These are phyloP conservation scores for Cyclocybe aegerita DNA, from an alignment of 768 basidiomycete genomes.

Conservation along the genomic window DNA sequence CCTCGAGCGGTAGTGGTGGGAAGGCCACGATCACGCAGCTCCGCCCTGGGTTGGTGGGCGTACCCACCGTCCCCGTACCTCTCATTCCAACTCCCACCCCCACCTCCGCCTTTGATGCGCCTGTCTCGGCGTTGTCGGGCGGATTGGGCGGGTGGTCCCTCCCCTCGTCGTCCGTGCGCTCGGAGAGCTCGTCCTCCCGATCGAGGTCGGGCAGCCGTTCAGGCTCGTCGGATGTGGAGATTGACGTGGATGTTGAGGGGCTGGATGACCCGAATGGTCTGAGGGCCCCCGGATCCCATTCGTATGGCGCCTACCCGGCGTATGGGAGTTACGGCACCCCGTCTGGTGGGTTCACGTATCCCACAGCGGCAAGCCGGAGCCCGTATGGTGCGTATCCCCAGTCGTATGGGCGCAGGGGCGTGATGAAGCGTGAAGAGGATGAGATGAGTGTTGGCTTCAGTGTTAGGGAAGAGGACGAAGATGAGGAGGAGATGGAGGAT, in stretches of 20 bases:
- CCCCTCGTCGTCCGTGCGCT: conserved; percentile 51
- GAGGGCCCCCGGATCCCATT: background rate
- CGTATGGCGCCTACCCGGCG: background rate
- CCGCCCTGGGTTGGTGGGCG: conserved; percentile 53
- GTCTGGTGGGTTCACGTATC: conserved; percentile 3
- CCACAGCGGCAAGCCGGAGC: conserved; percentile 1
- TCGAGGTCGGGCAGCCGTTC: too few species aligned
- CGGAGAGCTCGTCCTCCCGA: background rate
- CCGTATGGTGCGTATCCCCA: conserved; percentile 2
- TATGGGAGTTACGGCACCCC: conserved; percentile 3
- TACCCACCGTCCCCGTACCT: conserved; percentile 26
- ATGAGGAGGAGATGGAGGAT: conserved; percentile 24
- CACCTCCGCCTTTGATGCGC: background rate
- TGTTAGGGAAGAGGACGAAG: conserved; percentile 48
- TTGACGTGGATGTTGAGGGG: conserved; percentile 15
- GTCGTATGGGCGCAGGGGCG: conserved; percentile 20
- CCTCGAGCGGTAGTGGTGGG: conserved; percentile 28
- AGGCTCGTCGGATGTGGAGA: conserved; percentile 9
- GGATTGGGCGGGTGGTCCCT: conserved; percentile 47
- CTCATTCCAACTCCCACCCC: conserved; percentile 16
- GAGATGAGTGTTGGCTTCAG: conserved; percentile 41
- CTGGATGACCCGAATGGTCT: conserved; percentile 12
- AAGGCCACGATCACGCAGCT: conserved; percentile 51
- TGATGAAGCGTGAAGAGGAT: conserved; percentile 43
- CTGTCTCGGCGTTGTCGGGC: conserved; percentile 3